Base-by-base conservation (phyloP, 768 basidiomycete genomes). In the Tulasnella sp. region DNA sequence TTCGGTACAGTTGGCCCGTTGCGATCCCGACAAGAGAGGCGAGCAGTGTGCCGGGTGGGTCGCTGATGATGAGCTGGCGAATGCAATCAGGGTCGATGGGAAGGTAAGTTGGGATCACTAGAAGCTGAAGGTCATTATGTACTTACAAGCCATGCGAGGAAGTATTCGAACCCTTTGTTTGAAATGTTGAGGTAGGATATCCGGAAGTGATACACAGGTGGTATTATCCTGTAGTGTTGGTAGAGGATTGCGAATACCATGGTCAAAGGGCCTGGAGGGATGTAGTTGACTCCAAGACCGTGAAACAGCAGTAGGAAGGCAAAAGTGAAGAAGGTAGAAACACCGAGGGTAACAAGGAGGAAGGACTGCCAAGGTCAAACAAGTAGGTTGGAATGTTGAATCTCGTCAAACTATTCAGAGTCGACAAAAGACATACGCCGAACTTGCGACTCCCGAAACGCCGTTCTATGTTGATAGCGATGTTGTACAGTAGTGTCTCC, bases 381-480 rank as follows among this genome's bases (percentile, higher is more conserved):
- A 6, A 34, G 41, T 37, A 9, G 59, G 35, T 5, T 32, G 63
- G 67, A 68, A 42, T 39, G 22, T n/a, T 6, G n/a, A 9, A 26
- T 52, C 6, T 26, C n/a, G 22, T n/a, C n/a, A n/a, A n/a, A n/a
- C 29, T 35, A 9, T 63, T 32, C 67, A 34, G 52, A 37, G 26
- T 47, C 64, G 70, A 39, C 67, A 75, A 67, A 71, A 16, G 5
- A 39, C 79, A 88, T 80, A 94, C 93, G 36, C 92, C 92, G 80
- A 86, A 97, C 79, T 97, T 97, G 72, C 90, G 80, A 70, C 89
- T 89, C 12, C 95, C 95, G 77, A 94, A 97, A 47, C 88, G 87
- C 69, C 95, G 86, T 77, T 98, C 95, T 36, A 96, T 83, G 32
- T 84, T 85, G 1, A 92, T 79, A 2, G 86, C 87, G 22, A 87